These are phyloP conservation scores for Naganishia antarctica DNA, from an alignment of 768 basidiomycete species.

Conservation along the genomic window DNA sequence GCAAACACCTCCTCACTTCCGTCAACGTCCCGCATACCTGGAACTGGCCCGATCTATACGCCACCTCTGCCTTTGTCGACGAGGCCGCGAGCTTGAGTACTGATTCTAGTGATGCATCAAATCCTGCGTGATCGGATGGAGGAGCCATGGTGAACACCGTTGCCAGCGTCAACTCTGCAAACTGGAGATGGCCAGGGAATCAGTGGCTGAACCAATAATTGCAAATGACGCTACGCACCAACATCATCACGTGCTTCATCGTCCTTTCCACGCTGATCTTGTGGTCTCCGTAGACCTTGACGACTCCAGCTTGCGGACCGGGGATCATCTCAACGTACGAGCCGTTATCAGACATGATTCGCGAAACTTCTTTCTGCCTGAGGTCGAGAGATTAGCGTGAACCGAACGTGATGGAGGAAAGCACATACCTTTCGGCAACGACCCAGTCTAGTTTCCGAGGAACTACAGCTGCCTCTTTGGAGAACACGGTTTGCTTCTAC, in stretches of 20 bases:
- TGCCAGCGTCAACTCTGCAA: conserved; percentile 89
- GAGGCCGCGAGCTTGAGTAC: conserved; percentile 82
- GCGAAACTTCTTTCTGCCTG: conserved; percentile 85
- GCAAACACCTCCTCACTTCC: conserved; percentile 79
- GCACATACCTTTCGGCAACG: conserved; percentile 63
- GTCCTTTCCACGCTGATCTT: conserved; percentile 91
- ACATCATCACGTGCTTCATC: conserved; percentile 86
- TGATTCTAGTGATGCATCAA: conserved; percentile 51
- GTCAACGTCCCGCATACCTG: conserved; percentile 92
- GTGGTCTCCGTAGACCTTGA: conserved; percentile 89
- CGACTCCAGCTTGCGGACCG: conserved; percentile 84
- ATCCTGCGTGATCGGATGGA: neutral
- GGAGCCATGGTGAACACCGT: neutral
- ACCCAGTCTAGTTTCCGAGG: conserved; percentile 98
- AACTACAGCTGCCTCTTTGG: conserved; percentile 85
- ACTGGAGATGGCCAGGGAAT: conserved; percentile 53
- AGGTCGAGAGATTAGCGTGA: neutral
- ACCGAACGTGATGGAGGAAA: neutral
- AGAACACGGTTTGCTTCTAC: conserved; percentile 82
- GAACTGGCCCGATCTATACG: conserved; percentile 95
- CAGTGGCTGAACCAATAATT: neutral
- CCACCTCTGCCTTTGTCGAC: conserved; percentile 83
- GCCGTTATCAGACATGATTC: conserved; percentile 91
- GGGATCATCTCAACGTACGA: conserved; percentile 91
- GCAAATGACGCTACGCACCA: conserved; percentile 58